These are phyloP conservation scores for Penicillium glabrum DNA, from an alignment of 2,329 filamentous ascomycete genomes.

Conservation along the genomic window DNA sequence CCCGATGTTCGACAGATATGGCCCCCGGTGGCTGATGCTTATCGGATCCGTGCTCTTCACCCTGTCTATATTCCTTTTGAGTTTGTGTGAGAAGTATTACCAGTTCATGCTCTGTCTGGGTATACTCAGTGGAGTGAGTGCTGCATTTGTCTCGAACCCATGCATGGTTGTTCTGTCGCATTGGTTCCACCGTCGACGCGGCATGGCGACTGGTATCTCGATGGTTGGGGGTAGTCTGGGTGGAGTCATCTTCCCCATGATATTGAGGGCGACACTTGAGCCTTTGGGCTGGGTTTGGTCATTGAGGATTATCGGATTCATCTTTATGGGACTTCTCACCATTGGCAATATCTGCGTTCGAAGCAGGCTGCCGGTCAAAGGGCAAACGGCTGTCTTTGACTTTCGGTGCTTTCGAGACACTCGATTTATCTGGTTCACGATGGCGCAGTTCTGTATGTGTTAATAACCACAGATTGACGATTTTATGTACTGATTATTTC, in stretches of 20 bases:
- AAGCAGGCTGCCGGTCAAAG: not conserved
- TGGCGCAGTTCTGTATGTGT: not conserved
- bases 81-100: slow-evolving; percentile 49
- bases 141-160: slow-evolving; percentile 38
- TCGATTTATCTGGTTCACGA: not conserved
- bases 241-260: slow-evolving; percentile 33
- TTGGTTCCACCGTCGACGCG: slow-evolving; percentile 36
- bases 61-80: slow-evolving; percentile 47
- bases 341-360: slow-evolving; percentile 6
- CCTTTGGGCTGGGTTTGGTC: slow-evolving; percentile 36
- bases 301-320: slow-evolving; percentile 40
- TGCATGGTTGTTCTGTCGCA: slow-evolving; percentile 39
- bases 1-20: slow-evolving; percentile 51
- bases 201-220: slow-evolving; percentile 35
- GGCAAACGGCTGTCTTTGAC: not conserved
- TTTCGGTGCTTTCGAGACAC: not conserved
- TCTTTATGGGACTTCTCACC: not conserved
- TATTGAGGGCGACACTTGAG: slow-evolving; percentile 29
- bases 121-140: slow-evolving; percentile 35
- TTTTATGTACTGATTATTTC: not conserved
- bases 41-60: slow-evolving; percentile 39
- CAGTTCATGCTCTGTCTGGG: slow-evolving; percentile 47
- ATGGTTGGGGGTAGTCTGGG: slow-evolving; percentile 34
- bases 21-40: slow-evolving; percentile 42
- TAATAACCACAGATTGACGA: not conserved